Percentiles rank a stretch among this genome's conserved stretches.
Conservation (phyloP, 176 grass and related monocot genomes). For the Aegilops bicornis region DNA sequence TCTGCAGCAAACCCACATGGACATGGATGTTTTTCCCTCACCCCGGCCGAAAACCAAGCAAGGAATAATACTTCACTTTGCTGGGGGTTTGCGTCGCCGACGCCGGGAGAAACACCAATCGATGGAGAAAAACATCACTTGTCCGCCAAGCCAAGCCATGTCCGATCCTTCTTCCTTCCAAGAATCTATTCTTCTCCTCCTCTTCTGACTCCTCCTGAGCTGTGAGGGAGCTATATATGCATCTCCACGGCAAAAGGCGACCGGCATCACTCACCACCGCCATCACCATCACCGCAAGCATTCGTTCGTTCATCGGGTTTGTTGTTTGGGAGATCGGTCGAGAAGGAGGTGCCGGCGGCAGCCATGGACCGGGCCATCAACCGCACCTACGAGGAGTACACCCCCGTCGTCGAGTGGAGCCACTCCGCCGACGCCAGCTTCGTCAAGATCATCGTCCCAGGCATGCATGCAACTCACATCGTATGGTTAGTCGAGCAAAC, state of each 20-base stretch:
- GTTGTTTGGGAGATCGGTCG: neutral
- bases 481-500: too few species aligned
- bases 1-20: constrained; percentile 23
- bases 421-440: constrained; percentile 32
- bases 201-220: too few species aligned
- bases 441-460: constrained; percentile 42
- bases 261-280: constrained; percentile 17
- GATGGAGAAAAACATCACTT: neutral
- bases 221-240: constrained; percentile 23
- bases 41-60: constrained; percentile 32
- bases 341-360: neutral
- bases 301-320: neutral
- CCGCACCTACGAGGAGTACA: constrained; percentile 28
- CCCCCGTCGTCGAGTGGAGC: constrained; percentile 40
- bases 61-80: constrained; percentile 31
- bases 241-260: neutral
- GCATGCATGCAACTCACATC: too few species aligned
- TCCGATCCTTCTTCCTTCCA: constrained; percentile 14
- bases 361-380: constrained; percentile 15
- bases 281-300: neutral
- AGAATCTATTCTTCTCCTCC: constrained; percentile 44
- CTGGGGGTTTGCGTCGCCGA: neutral
- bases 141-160: constrained; percentile 33
- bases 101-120: neutral
- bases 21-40: constrained; percentile 11